Percentiles rank a stretch among this genome's conserved stretches.
Evolutionary conservation across 1,139 yeast genomes (phyloP).

Genomic region (Spencermartinsiella ligniputridi): DNA sequence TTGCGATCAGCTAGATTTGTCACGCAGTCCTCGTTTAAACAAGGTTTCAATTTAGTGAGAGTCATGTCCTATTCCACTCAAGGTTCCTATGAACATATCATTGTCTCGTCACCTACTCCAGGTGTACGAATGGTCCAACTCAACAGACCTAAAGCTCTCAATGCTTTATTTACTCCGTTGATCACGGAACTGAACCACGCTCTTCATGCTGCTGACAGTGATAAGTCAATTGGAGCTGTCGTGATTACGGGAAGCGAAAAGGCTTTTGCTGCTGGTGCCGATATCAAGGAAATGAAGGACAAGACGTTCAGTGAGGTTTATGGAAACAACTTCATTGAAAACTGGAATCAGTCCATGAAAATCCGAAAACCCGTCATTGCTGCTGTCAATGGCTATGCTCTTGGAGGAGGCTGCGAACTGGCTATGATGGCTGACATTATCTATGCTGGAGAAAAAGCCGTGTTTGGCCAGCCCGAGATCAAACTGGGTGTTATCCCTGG

Average conservation of each 20-base stretch:
- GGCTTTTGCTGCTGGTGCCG: constrained; percentile 55
- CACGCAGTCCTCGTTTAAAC: not conserved
- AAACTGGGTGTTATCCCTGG: constrained; percentile 51
- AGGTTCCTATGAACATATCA: constrained; percentile 36
- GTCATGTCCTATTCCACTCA: constrained; percentile 26
- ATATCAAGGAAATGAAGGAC: constrained; percentile 47
- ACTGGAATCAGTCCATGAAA: constrained; percentile 36
- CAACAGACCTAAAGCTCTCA: constrained; percentile 61
- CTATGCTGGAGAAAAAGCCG: constrained; percentile 47
- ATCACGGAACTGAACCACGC: constrained; percentile 42
- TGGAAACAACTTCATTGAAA: constrained; percentile 35
- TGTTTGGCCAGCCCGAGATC: constrained; percentile 52
- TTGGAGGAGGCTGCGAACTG: constrained; percentile 53
- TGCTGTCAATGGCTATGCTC: constrained; percentile 50
- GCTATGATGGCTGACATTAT: constrained; percentile 51
- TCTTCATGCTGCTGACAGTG: constrained; percentile 37
- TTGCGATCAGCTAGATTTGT: not conserved
- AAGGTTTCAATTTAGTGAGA: not conserved
- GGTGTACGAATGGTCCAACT: constrained; percentile 50
- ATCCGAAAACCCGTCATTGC: constrained; percentile 46
- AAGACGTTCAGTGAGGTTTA: constrained; percentile 37
- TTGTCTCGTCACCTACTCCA: constrained; percentile 37
- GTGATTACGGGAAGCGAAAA: constrained; percentile 44
- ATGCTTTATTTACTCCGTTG: constrained; percentile 55
- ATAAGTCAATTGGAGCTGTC: constrained; percentile 41